Evolutionary conservation across 202 grass and related monocot genomes (phyloP).

Genomic region (Schoenoplectus tabernaemontani): DNA sequence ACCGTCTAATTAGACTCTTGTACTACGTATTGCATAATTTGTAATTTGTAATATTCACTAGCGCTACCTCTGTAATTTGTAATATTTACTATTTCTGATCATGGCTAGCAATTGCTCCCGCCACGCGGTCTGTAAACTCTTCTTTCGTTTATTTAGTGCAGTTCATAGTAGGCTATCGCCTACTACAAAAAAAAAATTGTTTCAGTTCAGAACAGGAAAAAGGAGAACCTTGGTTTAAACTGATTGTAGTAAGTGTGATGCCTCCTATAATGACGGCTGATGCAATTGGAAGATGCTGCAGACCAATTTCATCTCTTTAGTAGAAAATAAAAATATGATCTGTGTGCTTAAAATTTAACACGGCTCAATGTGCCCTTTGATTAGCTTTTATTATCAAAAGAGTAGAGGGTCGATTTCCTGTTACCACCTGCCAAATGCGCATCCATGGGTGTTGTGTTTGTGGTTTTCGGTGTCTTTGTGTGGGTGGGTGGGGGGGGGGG

Average conservation of each 20-base stretch:
- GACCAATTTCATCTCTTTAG: slow-evolving; percentile 23
- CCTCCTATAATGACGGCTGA: slow-evolving; percentile 89
- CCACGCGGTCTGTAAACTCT: no score
- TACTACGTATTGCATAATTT: no score
- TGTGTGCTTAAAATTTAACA: background rate
- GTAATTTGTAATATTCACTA: no score
- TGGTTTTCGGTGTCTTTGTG: no score
- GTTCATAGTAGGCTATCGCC: no score
- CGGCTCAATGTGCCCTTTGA: background rate
- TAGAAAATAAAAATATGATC: slow-evolving; percentile 11
- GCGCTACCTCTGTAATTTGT: no score
- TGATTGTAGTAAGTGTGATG: slow-evolving; percentile 73
- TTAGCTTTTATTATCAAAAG: background rate
- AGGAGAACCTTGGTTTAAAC: slow-evolving; percentile 77
- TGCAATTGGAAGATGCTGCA: slow-evolving; percentile 83
- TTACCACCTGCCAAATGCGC: background rate
- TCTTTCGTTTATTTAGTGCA: no score
- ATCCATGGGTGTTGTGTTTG: background rate
- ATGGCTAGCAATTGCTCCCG: no score
- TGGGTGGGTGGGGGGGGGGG: background rate
- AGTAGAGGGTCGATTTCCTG: background rate
- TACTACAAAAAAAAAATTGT: no score
- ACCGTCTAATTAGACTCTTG: no score
- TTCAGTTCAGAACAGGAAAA: background rate
- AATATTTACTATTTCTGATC: no score